Base-by-base conservation (phyloP, 169 alveolate species). In the Plasmodium gonderi region DNA sequence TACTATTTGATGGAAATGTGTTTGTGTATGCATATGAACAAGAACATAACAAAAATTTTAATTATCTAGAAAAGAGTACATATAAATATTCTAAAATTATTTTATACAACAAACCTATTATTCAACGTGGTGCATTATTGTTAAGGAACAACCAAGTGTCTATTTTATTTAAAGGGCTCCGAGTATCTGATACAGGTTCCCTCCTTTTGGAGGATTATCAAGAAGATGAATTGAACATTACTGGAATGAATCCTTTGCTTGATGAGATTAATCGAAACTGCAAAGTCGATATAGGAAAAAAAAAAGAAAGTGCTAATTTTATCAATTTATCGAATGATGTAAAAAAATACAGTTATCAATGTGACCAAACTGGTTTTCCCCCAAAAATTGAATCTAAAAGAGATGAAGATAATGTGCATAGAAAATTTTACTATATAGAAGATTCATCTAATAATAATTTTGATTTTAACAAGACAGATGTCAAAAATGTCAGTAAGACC, bases 1-100 rank as follows among this genome's bases (percentile, higher is more conserved):
- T 90, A 90, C 47, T 90, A 49, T 90, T 64, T 49, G 94, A 90
- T 90, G 94, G 94, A 51, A 65, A 78, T 7, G 38, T 12, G 47
- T 90, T 77, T 76, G 72, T 90, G 12, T 90, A 90, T 79, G 94
- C 94, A 1, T 90, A 90, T 90, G 94, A 90, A 79, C 33, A 65
- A 14, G 91, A 90, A 49, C 72, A 17, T 69, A 90, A 90, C 60
- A 89, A 90, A 45, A 76, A 26, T 65, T 90, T 90, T 79, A 90
- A 77, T 45, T 90, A 90, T 45, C 81, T 90, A 44, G 94, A 90
- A 12, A 90, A 29, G 29, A 64, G 51, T 65, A 45, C 68, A 44
- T 78, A 90, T 77, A 90, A 36, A 79, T 90, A 90, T 31, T 89
- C 94, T 31, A 90, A 90, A 90, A 90, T 90, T 45, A 64, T 90